Evolutionary conservation across 2,329 filamentous ascomycete species (phyloP).

Genomic region (Microthyrium microscopicum): DNA sequence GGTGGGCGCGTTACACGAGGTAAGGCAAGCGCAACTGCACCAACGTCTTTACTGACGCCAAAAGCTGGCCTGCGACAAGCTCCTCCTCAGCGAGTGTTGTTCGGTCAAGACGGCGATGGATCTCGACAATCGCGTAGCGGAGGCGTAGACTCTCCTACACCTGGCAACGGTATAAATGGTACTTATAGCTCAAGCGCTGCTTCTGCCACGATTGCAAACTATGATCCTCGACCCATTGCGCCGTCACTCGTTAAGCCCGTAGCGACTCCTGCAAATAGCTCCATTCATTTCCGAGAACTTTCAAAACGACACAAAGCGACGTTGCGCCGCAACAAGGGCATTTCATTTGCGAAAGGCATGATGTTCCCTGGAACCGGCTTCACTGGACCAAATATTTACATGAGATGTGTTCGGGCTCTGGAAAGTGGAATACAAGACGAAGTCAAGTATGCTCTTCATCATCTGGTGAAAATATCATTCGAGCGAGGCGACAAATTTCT

Average conservation of each 20-base stretch:
- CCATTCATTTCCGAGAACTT: slow-evolving; percentile 46
- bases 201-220: slow-evolving; percentile 47
- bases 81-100: slow-evolving; percentile 70
- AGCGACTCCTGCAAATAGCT: slow-evolving; percentile 57
- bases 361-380: slow-evolving; percentile 47
- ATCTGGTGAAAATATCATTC: slow-evolving; percentile 87
- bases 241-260: slow-evolving; percentile 55
- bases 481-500: slow-evolving; percentile 92
- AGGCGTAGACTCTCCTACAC: slow-evolving; percentile 25
- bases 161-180: slow-evolving; percentile 19
- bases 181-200: slow-evolving; percentile 18
- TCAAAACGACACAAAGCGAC: slow-evolving; percentile 27
- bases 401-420: slow-evolving; percentile 68
- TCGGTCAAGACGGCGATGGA: slow-evolving; percentile 62
- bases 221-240: slow-evolving; percentile 48
- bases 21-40: slow-evolving; percentile 10
- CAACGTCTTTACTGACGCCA: neutral
- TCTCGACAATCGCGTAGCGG: slow-evolving; percentile 33
- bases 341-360: slow-evolving; percentile 19
- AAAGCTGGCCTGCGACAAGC: slow-evolving; percentile 51
- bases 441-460: slow-evolving; percentile 83
- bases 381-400: slow-evolving; percentile 78
- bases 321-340: slow-evolving; percentile 23
- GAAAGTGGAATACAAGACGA: slow-evolving; percentile 65
- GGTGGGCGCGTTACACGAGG: slow-evolving; percentile 20